phyloP scores from a whole-genome alignment of 148 eudicot species.

The Spergularia marina region DNA sequence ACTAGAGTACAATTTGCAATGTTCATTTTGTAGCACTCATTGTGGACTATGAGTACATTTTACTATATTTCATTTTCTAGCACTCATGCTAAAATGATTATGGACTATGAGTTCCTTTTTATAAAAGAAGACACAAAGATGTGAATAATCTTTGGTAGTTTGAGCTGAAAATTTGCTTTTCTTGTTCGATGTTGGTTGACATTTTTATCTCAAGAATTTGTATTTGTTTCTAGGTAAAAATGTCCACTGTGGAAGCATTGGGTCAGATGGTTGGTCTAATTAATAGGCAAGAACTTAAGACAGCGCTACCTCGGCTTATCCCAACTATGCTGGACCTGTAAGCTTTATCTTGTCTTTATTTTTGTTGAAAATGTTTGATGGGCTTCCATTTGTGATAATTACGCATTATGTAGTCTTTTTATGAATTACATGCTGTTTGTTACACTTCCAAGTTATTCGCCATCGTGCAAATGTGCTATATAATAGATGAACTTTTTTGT shows the following conservation, averaged over 20 bases:
- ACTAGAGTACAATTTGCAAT: neutral
- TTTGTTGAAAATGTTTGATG: neutral
- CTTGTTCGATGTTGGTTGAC: neutral
- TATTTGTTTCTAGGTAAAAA: conserved; percentile 50
- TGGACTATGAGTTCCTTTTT: no score
- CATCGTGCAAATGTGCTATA: neutral
- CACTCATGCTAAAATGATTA: neutral
- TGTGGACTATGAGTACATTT: no score
- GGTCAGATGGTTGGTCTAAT: conserved; percentile 95
- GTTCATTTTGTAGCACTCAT: neutral
- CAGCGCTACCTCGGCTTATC: conserved; percentile 85
- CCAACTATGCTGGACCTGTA: conserved; percentile 91
- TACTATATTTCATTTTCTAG: neutral
- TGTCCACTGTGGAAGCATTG: conserved; percentile 83
- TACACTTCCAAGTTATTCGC: neutral
- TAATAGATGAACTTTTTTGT: neutral
- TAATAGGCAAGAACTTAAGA: conserved; percentile 69
- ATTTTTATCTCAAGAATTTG: neutral
- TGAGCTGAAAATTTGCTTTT: neutral
- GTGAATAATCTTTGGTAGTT: neutral
- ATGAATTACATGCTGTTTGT: neutral
- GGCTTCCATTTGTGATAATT: conserved; percentile 5
- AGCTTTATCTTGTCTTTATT: conserved; percentile 30
- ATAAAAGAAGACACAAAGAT: neutral
- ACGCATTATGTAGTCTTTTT: neutral